These are phyloP conservation scores for Septoria petroselini DNA, from an alignment of 2,329 filamentous ascomycete species.

Conservation along the genomic window DNA sequence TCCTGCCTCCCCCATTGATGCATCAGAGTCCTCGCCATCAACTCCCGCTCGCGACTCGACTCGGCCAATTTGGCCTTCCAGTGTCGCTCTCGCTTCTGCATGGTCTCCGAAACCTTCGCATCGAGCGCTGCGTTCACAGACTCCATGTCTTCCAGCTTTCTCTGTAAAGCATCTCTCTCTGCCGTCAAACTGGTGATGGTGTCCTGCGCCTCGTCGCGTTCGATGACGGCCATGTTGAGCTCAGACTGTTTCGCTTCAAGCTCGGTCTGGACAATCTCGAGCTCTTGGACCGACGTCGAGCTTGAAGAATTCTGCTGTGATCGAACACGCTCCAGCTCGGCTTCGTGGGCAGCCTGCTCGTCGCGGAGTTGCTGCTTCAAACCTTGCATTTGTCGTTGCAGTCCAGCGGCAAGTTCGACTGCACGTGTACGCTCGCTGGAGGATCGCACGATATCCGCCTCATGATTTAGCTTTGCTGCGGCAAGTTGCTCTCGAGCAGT, in stretches of 20 bases:
- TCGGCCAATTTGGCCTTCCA: conserved; percentile 29
- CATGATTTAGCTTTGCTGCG: conserved; percentile 17
- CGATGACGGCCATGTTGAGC: conserved; percentile 31
- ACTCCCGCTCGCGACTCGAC: conserved; percentile 33
- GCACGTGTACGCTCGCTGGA: conserved; percentile 25
- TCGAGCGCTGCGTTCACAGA: conserved; percentile 30
- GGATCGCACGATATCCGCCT: conserved; percentile 21
- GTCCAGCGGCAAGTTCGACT: conserved; percentile 23
- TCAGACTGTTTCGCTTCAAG: conserved; percentile 27
- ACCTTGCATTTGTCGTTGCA: conserved; percentile 28
- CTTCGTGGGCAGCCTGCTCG: conserved; percentile 25
- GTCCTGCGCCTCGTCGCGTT: conserved; percentile 31
- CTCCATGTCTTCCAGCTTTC: conserved; percentile 20
- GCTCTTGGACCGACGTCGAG: conserved; percentile 19
- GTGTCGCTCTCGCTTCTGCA: conserved; percentile 27
- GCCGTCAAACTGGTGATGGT: conserved; percentile 13
- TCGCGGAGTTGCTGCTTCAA: conserved; percentile 28
- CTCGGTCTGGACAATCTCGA: conserved; percentile 22
- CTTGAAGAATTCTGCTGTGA: conserved; percentile 16
- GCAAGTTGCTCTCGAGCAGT: conserved; percentile 21
- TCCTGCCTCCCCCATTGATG: conserved; percentile 73
- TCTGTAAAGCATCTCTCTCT: conserved; percentile 9
- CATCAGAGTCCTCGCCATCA: conserved; percentile 57
- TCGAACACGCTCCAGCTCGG: conserved; percentile 24
- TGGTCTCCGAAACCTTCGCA: conserved; percentile 23